Conservation (phyloP, 2,329 filamentous ascomycete species). For the Neonectria faginata region DNA sequence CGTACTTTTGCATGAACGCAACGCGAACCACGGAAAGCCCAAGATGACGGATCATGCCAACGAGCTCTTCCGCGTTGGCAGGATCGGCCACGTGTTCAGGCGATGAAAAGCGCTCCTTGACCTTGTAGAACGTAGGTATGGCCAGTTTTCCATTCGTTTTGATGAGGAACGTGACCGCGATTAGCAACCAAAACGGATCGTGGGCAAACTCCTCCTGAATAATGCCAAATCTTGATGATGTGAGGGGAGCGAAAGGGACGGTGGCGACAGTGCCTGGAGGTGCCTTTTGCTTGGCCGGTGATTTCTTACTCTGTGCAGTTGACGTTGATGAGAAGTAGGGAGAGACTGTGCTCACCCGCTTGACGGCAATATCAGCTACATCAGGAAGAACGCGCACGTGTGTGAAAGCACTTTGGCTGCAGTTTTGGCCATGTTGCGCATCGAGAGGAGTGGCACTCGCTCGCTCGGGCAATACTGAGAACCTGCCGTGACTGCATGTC, state of each 20-base stretch:
- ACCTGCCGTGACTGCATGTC: slow-evolving; percentile 6
- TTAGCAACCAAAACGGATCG: slow-evolving; percentile 82
- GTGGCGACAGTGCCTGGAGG: slow-evolving; percentile 62
- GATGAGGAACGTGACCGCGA: slow-evolving; percentile 88
- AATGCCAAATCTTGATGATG: slow-evolving; percentile 75
- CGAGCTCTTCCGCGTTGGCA: slow-evolving; percentile 62
- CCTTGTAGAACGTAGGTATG: slow-evolving; percentile 77
- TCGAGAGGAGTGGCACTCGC: neutral
- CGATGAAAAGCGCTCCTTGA: slow-evolving; percentile 77
- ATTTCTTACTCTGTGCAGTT: slow-evolving; percentile 27
- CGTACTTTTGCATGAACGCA: slow-evolving; percentile 75
- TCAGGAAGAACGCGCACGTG: slow-evolving; percentile 5
- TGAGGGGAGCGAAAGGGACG: slow-evolving; percentile 76
- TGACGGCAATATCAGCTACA: slow-evolving; percentile 17
- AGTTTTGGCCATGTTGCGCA: neutral
- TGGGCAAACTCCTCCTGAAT: slow-evolving; percentile 83
- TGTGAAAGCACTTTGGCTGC: slow-evolving; percentile 6
- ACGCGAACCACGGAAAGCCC: slow-evolving; percentile 78
- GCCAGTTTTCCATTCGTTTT: slow-evolving; percentile 80
- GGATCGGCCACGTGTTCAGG: slow-evolving; percentile 69
- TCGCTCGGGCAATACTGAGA: slow-evolving; percentile 1
- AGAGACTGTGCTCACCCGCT: slow-evolving; percentile 41
- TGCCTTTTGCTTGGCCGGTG: slow-evolving; percentile 47
- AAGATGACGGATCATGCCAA: slow-evolving; percentile 74
- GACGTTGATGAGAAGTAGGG: slow-evolving; percentile 49